Base-by-base conservation (phyloP, 306 rosid genomes). In the Lathyrus sativus region DNA sequence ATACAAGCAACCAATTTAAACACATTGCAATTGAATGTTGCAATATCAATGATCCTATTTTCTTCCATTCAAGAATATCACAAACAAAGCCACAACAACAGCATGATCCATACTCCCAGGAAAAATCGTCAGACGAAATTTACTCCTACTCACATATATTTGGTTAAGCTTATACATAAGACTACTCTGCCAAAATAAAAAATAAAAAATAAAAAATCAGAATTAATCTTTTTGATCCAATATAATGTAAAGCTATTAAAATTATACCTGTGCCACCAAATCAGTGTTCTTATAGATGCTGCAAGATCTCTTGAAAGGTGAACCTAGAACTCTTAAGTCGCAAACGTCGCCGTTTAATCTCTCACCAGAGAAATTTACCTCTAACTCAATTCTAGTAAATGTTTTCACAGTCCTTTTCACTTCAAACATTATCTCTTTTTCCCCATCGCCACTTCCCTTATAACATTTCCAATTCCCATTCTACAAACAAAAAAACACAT, bases 101-200 rank as follows among this genome's bases (percentile, higher is more conserved):
- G 84, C 80, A 72, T 62, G 88, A 58, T 85, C 89, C 39, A 77
- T 26, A 24, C 81, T 65, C 55, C 85, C 88, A 2, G 97, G 96
- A 69, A 81, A 86, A 10, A 88, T 83, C 13, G 97, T 91, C 42
- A 91, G 63, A 48, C 93, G 85, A 82, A 91, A 91, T 77, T 81
- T 88, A 64, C 85, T 78, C 76, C 97, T 86, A 68, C 85, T 65
- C 3, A 74, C 88, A 61, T 62, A 70, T 74, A 85, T 56, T 83
- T 88, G 87, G 73, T 79, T 77, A 76, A 91, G 89, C 81, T 89
- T 89, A 81, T 91, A 75, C 97, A 88, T 87, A 68, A 89, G 87
- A 82, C 93, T 87, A 73, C 88, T 83, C 96, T 91, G 97, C 93
- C 82, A 5, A 63, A 35, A 77, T 4, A 68, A 26, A 83, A 5